phyloP scores from a whole-genome alignment of 2,329 filamentous ascomycete species.

The Pezicula rhizophila region DNA sequence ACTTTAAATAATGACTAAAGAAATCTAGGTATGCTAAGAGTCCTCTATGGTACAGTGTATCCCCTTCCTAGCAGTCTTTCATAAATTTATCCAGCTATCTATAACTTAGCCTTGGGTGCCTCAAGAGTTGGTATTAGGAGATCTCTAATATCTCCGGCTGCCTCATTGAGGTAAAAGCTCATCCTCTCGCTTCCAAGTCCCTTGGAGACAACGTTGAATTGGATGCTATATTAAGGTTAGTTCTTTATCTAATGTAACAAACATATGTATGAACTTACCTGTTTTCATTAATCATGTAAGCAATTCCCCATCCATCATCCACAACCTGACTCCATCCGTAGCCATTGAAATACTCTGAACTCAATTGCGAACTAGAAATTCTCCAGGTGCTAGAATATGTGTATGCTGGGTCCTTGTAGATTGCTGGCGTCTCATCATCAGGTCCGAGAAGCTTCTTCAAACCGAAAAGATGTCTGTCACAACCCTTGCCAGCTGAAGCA shows the following conservation, averaged over 20 bases:
- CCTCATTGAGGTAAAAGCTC: constrained; percentile 94
- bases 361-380: constrained; percentile 82
- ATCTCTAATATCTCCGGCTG: constrained; percentile 82
- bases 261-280: constrained; percentile 45
- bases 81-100: constrained; percentile 25
- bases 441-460: constrained; percentile 83
- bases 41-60: constrained; percentile 2
- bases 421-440: constrained; percentile 71
- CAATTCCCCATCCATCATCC: constrained; percentile 92
- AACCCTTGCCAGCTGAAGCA: constrained; percentile 85
- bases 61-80: background rate
- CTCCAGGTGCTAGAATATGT: constrained; percentile 83
- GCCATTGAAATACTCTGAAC: constrained; percentile 96
- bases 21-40: background rate
- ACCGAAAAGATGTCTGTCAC: constrained; percentile 95
- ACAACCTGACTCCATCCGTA: constrained; percentile 99
- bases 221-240: constrained; percentile 54
- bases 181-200: constrained; percentile 83
- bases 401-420: constrained; percentile 85
- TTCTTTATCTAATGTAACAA: background rate
- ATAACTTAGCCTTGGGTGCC: constrained; percentile 81
- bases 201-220: constrained; percentile 98
- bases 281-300: constrained; percentile 99
- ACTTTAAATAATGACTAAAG: background rate
- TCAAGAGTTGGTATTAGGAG: constrained; percentile 76